Evolutionary conservation across 495 filamentous ascomycete genomes (phyloP), one percentile per base, ranked within the genome.

Genomic region (Neurospora sp.): DNA sequence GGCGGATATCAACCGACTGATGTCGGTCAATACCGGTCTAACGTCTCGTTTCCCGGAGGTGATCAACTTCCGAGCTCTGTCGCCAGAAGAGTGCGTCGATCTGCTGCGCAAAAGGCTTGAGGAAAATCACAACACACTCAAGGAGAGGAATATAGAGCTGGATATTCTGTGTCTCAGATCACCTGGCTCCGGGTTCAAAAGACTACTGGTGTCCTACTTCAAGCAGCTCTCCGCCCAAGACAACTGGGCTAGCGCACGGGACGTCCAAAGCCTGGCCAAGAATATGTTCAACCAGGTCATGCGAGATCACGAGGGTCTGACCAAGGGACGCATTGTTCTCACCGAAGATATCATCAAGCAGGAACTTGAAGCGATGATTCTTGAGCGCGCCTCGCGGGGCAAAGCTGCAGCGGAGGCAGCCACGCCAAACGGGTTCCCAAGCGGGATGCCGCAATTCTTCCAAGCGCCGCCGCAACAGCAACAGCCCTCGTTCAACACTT

Each of bases 221-320:
- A 39, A 76, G 2, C 73, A 61, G 1, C 79, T 92, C 2, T 75
- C 86, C 0, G 71, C 73, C 4, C 84, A 86, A 4, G 71, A 82
- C n/a, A 83, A 82, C 16, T 94, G 91, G 90, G 91, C 84, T 4
- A 94, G 91, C 75, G 91, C 89, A 0, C 81, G 91, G 10, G 91
- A 93, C 71, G 83, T 94, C 0, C 80, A 88, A 44, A 87, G 84
- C 0, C 53, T 93, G 1, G 85, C 81, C 0, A 90, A 88, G 73
- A 77, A 59, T 0, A 84, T 92, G 16, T 87, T 86, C 72, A 75
- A 81, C n/a, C 80, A 77, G 59, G 72, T 83, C 4, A 74, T 90
- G 12, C 78, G 73, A 65, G 76, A 74, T 44, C 79, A 78, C 31
- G 77, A 75, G 2, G 77, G 77, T 0, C 53, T 77, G 0, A 68